phyloP scores from a whole-genome alignment of 768 basidiomycete species.

The Phaffia tasmanica region DNA sequence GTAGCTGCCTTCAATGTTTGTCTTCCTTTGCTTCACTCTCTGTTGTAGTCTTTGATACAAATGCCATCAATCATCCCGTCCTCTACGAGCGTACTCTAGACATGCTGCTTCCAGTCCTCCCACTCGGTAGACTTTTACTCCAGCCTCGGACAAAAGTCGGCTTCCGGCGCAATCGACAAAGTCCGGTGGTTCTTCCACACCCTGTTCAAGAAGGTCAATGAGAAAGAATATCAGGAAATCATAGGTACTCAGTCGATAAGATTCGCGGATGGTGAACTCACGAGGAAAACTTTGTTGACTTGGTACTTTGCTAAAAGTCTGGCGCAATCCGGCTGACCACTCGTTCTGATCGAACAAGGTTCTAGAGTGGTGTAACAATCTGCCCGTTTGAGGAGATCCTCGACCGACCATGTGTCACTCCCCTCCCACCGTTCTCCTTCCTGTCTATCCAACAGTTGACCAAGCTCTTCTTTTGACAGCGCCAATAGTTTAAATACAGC shows the following conservation, averaged over 20 bases:
- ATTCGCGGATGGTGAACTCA: slow-evolving; percentile 26
- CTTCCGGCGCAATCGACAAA: slow-evolving; percentile 23
- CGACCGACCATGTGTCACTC: slow-evolving; percentile 25
- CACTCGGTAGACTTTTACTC: slow-evolving; percentile 34
- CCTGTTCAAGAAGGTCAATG: not conserved
- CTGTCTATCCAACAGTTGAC: slow-evolving; percentile 5
- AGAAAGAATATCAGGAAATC: slow-evolving; percentile 1
- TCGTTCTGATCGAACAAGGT: slow-evolving; percentile 81
- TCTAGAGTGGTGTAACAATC: slow-evolving; percentile 94
- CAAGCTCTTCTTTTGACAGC: not conserved
- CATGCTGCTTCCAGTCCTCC: slow-evolving; percentile 65
- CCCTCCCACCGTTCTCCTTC: not conserved
- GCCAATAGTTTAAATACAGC: slow-evolving; percentile 14
- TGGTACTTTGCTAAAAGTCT: slow-evolving; percentile 62
- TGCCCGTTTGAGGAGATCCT: slow-evolving; percentile 49
- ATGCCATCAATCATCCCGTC: slow-evolving; percentile 18
- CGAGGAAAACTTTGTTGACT: slow-evolving; percentile 65
- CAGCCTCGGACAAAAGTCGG: slow-evolving; percentile 32
- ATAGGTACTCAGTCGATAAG: not conserved
- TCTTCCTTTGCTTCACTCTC: too few relatives aligned
- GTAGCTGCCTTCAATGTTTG: too few relatives aligned
- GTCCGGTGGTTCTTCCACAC: slow-evolving; percentile 20
- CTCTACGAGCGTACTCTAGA: slow-evolving; percentile 62
- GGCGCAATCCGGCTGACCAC: slow-evolving; percentile 74
- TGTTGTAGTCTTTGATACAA: too few relatives aligned